Base-by-base conservation (phyloP, 495 filamentous ascomycete species). In the Penicillium salamii region DNA sequence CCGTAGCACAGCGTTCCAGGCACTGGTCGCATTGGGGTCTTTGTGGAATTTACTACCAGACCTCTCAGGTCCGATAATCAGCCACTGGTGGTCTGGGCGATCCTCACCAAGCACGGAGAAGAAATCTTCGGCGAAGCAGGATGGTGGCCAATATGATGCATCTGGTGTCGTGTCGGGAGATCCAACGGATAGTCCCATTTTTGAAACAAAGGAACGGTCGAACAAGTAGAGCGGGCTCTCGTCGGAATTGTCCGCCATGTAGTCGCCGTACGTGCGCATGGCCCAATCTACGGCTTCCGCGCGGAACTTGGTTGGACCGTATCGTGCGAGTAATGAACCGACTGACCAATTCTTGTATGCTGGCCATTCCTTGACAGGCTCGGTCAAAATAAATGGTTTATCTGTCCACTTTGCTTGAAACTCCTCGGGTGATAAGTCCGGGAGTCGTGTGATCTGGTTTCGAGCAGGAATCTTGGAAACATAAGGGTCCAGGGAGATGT, bases 41-140 rank as follows among this genome's bases (percentile, higher is more conserved):
- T 97, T 97, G 74, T 98, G 93, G 58, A 96, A 97, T 7, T 91
- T 96, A 58, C 90, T 96, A 14, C 93, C 93, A 59, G 90, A 95
- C 26, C 91, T 78, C 52, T 84, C 81, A 3, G 92, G 93, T 1
- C 93, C 93, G 35, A 97, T 78, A 53, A 98, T 96, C 48, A 98
- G 77, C 93, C 93, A 98, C 46, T 89, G 83, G 55, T 87, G 82
- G 62, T 96, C 90, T 3, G 93, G 93, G 33, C 93, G 79, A 53
- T 92, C 80, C 2, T 81, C 65, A 1, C 87, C 90, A 1, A 98
- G 76, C 3, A 95, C 77, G 15, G 83, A 83, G 56, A 98, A 98
- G 23, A 95, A 75, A 61, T 98, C 93, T 51, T 86, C 79, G 2
- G 90, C 90, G 58, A 97, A 96, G 67, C 89, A 95, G 23, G 81